These are phyloP conservation scores for Candida michaelii DNA, from an alignment of 805 yeast species.

Conservation along the genomic window DNA sequence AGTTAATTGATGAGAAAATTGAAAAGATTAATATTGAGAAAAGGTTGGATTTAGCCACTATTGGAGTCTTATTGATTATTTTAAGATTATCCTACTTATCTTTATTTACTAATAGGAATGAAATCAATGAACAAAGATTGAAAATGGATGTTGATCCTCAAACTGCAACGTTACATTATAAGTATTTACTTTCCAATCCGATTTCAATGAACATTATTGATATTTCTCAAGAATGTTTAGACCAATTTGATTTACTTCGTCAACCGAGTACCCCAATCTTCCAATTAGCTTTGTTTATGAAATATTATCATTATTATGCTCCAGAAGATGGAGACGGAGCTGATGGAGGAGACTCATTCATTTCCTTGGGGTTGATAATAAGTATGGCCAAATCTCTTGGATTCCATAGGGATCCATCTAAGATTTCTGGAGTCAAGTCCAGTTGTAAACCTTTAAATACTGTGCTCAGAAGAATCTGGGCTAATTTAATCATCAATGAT, in stretches of 20 bases:
- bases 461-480: conserved; percentile 62
- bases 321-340: conserved; percentile 45
- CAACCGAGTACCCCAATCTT: conserved; percentile 29
- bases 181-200: conserved; percentile 46
- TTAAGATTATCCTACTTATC: conserved; percentile 44
- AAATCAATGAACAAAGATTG: conserved; percentile 28
- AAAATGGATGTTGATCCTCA: conserved; percentile 21
- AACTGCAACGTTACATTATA: conserved; percentile 24
- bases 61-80: conserved; percentile 42
- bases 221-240: conserved; percentile 54
- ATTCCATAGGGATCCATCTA: conserved; percentile 40
- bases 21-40: conserved; percentile 30
- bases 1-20: conserved; percentile 25
- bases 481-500: conserved; percentile 47
- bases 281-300: conserved; percentile 29
- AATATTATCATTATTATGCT: conserved; percentile 34
- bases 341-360: conserved; percentile 38
- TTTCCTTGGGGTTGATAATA: conserved; percentile 26
- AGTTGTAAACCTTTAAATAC: conserved; percentile 34
- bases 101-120: conserved; percentile 29
- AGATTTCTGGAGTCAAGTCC: conserved; percentile 21
- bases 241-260: conserved; percentile 52
- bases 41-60: conserved; percentile 38
- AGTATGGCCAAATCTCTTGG: conserved; percentile 43
- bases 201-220: conserved; percentile 44